Evolutionary conservation across 202 grass and related monocot species (phyloP).

Genomic region (Bolboschoenoplectus hybrid): DNA sequence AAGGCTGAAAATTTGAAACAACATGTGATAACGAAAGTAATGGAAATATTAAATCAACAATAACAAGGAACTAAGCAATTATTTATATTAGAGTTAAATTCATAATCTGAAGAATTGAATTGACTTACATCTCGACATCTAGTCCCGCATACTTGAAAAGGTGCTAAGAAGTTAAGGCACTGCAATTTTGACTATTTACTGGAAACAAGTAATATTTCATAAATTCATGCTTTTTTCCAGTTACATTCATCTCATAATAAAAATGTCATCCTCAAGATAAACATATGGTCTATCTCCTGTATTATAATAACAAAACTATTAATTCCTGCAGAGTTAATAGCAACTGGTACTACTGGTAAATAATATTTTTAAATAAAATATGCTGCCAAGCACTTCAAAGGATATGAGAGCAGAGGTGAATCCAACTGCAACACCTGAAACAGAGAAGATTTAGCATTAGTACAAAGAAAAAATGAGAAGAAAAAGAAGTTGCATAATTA

Average conservation of each 20-base stretch:
- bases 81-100: not conserved
- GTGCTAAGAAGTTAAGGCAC: conserved; percentile 69
- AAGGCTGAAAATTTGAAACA: conserved; percentile 59
- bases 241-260: not conserved
- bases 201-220: not conserved
- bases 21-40: conserved; percentile 4
- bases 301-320: not conserved
- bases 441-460: conserved; percentile 16
- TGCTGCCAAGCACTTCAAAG: conserved; percentile 37
- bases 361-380: conserved; percentile 19
- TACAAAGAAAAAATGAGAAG: not conserved
- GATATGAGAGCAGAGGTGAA: conserved; percentile 92
- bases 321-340: not conserved
- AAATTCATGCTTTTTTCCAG: not conserved
- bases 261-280: not conserved
- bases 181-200: conserved; percentile 2
- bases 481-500: not conserved
- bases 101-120: not conserved
- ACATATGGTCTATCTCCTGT: not conserved
- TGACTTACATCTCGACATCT: conserved; percentile 72
- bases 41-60: not conserved
- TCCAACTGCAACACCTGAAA: conserved; percentile 73
- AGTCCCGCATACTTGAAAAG: conserved; percentile 93
- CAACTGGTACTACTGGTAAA: not conserved
- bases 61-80: not conserved